Conservation (phyloP, 768 basidiomycete species). For the Gloeostereum incarnatum region DNA sequence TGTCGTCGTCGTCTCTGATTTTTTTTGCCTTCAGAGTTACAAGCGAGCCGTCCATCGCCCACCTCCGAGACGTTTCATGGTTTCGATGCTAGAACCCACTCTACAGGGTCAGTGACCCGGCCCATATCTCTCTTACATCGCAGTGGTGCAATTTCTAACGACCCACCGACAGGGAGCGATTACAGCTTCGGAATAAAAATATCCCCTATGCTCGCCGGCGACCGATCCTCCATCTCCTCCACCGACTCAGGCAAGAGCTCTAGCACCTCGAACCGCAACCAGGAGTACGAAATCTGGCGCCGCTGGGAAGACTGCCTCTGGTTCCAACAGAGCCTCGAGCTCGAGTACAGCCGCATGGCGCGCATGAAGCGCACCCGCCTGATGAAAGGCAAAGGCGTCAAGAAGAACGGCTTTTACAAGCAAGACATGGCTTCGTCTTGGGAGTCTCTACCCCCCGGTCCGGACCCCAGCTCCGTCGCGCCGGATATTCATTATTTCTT, state of each 20-base stretch:
- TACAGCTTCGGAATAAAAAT: conserved; percentile 59
- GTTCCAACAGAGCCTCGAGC: conserved; percentile 64
- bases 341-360: conserved; percentile 53
- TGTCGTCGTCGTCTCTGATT: neutral
- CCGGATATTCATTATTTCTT: conserved; percentile 57
- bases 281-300: conserved; percentile 69
- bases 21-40: conserved; percentile 30
- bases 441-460: conserved; percentile 78
- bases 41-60: conserved; percentile 52
- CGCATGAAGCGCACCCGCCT: conserved; percentile 62
- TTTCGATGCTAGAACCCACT: conserved; percentile 46
- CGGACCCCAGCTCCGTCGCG: conserved; percentile 68
- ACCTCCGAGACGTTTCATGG: conserved; percentile 49
- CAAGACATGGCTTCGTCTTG: conserved; percentile 73
- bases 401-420: conserved; percentile 62
- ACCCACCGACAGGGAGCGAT: conserved; percentile 29
- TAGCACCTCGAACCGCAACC: conserved; percentile 15
- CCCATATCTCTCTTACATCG: neutral
- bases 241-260: conserved; percentile 16
- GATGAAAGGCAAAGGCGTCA: conserved; percentile 63
- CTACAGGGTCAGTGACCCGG: conserved; percentile 41
- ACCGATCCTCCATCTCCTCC: conserved; percentile 30
- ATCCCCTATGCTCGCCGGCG: conserved; percentile 27
- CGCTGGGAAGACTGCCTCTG: conserved; percentile 78
- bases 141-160: neutral